phyloP scores from a whole-genome alignment of 305 asterid species.

The Fraxinus nigra region DNA sequence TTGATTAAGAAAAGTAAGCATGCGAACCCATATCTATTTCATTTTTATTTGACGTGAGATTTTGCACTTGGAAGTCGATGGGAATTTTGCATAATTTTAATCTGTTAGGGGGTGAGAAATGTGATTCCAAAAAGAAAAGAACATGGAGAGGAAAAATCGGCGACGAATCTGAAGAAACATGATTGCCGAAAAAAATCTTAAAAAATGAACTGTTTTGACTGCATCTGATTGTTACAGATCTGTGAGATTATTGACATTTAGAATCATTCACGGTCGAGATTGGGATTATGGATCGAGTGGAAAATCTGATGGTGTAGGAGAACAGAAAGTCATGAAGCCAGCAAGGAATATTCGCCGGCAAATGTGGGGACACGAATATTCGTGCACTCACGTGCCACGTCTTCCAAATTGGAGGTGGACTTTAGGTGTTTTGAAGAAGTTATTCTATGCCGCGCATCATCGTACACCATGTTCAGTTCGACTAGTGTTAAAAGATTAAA shows the following conservation, averaged over 20 bases:
- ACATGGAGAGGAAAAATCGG: constrained; percentile 67
- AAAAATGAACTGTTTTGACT: constrained; percentile 17
- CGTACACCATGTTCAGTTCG: neutral
- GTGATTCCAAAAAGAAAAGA: constrained; percentile 19
- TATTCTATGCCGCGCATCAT: constrained; percentile 11
- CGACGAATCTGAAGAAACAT: constrained; percentile 74
- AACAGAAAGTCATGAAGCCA: constrained; percentile 22
- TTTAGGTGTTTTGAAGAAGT: constrained; percentile 2
- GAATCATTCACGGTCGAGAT: constrained; percentile 18
- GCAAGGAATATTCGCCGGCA: constrained; percentile 42
- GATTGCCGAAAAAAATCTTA: constrained; percentile 26
- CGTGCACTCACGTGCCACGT: constrained; percentile 61
- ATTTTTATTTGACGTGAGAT: too few species aligned
- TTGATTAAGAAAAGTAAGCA: neutral
- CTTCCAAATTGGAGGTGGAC: constrained; percentile 36
- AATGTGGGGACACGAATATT: constrained; percentile 51
- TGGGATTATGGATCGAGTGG: neutral
- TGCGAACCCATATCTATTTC: too few species aligned
- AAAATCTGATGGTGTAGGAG: constrained; percentile 13
- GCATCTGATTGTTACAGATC: neutral
- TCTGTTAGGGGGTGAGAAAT: neutral
- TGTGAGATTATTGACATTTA: neutral
- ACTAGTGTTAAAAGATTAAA: neutral
- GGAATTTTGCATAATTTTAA: constrained; percentile 17
- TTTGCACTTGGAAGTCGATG: constrained; percentile 4